A percentile compares a stretch with the other conserved stretches of the same genome.
Conservation (phyloP, 2,329 filamentous ascomycete species). For the Penicillium sp. region DNA sequence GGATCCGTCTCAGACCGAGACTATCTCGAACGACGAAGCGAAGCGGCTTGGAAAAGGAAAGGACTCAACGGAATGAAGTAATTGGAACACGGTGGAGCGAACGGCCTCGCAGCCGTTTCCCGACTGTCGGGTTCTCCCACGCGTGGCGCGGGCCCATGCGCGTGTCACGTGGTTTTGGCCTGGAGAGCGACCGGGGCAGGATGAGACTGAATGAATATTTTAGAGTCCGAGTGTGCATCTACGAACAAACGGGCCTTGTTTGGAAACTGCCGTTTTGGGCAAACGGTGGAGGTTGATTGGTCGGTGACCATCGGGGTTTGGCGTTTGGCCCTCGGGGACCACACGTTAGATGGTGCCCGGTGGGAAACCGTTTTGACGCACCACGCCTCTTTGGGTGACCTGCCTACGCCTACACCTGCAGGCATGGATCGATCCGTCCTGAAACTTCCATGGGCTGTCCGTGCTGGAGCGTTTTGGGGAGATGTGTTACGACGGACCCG, state of each 20-base stretch:
- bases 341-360: constrained; percentile 23
- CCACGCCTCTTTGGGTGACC: background rate
- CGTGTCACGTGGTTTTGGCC: constrained; percentile 15
- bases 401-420: background rate
- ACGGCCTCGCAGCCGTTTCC: constrained; percentile 38
- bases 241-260: background rate
- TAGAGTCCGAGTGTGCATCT: background rate
- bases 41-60: background rate
- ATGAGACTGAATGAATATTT: too few species aligned
- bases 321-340: constrained; percentile 26
- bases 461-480: too few species aligned
- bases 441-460: background rate
- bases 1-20: background rate
- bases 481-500: too few species aligned
- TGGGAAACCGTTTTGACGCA: constrained; percentile 22
- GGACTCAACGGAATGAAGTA: background rate
- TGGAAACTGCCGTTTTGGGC: constrained; percentile 7
- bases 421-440: background rate
- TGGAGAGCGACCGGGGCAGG: too few species aligned
- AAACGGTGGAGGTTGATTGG: constrained; percentile 9
- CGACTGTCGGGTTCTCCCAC: constrained; percentile 34
- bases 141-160: constrained; percentile 27
- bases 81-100: constrained; percentile 28
- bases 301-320: constrained; percentile 20
- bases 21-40: background rate